These are phyloP conservation scores for Cytospora paraplurivora DNA, from an alignment of 2,329 filamentous ascomycete genomes.

Conservation along the genomic window DNA sequence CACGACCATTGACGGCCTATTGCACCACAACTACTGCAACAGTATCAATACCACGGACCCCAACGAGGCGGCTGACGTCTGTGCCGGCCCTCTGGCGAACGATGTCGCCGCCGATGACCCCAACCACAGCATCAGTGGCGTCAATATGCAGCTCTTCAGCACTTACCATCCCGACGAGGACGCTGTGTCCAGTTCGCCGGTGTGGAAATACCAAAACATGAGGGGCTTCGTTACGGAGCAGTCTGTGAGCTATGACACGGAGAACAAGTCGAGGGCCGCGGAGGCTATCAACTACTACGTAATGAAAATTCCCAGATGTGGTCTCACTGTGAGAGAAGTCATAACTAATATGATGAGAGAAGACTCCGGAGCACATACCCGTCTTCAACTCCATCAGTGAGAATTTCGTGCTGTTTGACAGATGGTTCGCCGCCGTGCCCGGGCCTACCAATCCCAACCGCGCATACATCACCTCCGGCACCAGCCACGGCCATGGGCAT, in stretches of 20 bases:
- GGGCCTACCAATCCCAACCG: constrained; percentile 48
- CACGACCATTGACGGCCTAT: constrained; percentile 40
- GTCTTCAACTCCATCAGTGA: constrained; percentile 44
- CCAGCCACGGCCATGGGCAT: constrained; percentile 36
- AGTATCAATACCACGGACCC: constrained; percentile 36
- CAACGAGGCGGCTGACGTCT: constrained; percentile 36
- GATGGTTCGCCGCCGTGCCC: constrained; percentile 39
- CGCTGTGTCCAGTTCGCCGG: constrained; percentile 24
- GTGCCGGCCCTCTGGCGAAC: constrained; percentile 41
- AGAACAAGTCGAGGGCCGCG: constrained; percentile 41
- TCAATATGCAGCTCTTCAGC: constrained; percentile 42
- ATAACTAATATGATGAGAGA: not conserved
- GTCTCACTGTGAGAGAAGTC: not conserved
- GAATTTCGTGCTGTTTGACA: constrained; percentile 48
- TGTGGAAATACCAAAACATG: constrained; percentile 36
- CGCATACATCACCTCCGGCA: constrained; percentile 37
- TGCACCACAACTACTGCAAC: constrained; percentile 43
- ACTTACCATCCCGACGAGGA: constrained; percentile 30
- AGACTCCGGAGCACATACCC: constrained; percentile 42
- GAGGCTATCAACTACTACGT: constrained; percentile 48
- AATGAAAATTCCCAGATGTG: not conserved
- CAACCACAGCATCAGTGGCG: constrained; percentile 45
- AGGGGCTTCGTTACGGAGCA: constrained; percentile 47
- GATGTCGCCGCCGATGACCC: constrained; percentile 46
- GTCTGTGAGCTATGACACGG: constrained; percentile 38